Percentiles rank a stretch among this genome's conserved stretches.
Conservation (phyloP, 306 rosid genomes). For the Vigna unguiculata region DNA sequence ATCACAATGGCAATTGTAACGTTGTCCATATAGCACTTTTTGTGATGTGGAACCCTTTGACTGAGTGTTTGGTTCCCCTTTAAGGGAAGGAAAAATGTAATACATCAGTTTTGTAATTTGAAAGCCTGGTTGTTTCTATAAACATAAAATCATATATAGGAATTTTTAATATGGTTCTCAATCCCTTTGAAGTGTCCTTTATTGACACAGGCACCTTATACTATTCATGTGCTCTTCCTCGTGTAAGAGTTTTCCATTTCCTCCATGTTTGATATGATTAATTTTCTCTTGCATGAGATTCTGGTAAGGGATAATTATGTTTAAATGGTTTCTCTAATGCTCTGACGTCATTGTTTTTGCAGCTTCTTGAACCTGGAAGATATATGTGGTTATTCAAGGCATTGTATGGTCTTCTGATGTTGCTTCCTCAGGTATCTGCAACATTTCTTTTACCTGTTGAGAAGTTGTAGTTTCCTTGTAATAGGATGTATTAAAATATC, state of each 20-base stretch:
- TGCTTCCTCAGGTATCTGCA: conserved; percentile 93
- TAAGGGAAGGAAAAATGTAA: background rate
- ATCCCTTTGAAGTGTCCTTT: background rate
- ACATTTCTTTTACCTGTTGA: conserved; percentile 6
- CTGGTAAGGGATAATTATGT: conserved; percentile 7
- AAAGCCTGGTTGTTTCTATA: background rate
- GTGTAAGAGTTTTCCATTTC: background rate
- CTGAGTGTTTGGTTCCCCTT: conserved; percentile 12
- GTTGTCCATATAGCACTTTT: background rate
- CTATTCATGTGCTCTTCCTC: background rate
- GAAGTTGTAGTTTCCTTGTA: conserved; percentile 17
- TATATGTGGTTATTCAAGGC: conserved; percentile 86
- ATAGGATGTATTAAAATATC: conserved; percentile 3
- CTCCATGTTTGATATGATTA: background rate
- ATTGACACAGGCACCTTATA: background rate
- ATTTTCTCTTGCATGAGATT: background rate
- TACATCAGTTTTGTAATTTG: background rate
- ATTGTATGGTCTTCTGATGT: conserved; percentile 92
- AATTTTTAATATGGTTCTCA: conserved; percentile 8
- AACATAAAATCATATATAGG: background rate
- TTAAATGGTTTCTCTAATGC: conserved; percentile 19
- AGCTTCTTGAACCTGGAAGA: conserved; percentile 98
- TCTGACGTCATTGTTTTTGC: conserved; percentile 53
- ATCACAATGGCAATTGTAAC: background rate
- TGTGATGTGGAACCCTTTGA: background rate